Conservation (phyloP, 2,329 filamentous ascomycete species). For the Venturia aucupariae region DNA sequence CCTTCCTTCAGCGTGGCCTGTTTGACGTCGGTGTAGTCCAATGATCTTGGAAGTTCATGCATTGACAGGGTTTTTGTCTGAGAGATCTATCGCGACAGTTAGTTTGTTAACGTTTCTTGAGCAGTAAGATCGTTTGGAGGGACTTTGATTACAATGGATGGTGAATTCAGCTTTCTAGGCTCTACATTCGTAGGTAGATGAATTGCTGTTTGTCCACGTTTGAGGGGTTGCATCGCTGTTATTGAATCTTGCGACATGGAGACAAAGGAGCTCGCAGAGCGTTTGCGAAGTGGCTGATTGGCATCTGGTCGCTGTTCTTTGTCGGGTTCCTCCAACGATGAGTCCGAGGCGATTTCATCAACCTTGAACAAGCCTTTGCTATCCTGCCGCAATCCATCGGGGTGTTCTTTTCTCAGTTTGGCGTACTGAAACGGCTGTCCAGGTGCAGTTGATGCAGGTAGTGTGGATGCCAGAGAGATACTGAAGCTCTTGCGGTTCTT, state of each 20-base stretch:
- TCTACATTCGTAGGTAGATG: background rate
- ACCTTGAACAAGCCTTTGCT: constrained; percentile 5
- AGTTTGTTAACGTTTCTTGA: background rate
- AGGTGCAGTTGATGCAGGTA: background rate
- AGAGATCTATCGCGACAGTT: background rate
- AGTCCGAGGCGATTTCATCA: background rate
- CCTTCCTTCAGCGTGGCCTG: background rate
- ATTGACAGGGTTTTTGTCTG: background rate
- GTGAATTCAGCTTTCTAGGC: background rate
- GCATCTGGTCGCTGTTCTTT: background rate
- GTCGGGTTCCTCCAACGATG: background rate
- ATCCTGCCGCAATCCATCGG: background rate
- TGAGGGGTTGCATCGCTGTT: background rate
- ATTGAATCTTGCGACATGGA: background rate
- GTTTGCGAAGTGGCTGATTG: background rate
- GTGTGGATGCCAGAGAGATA: background rate
- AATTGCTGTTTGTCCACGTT: background rate
- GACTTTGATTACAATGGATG: background rate
- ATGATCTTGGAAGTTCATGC: background rate
- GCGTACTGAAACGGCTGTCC: background rate
- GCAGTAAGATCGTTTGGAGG: background rate
- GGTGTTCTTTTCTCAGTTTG: background rate
- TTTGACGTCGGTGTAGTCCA: background rate
- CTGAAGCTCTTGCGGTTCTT: background rate
- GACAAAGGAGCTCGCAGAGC: background rate